phyloP scores from a whole-genome alignment of 768 basidiomycete genomes.

The Hygrophorus russula region DNA sequence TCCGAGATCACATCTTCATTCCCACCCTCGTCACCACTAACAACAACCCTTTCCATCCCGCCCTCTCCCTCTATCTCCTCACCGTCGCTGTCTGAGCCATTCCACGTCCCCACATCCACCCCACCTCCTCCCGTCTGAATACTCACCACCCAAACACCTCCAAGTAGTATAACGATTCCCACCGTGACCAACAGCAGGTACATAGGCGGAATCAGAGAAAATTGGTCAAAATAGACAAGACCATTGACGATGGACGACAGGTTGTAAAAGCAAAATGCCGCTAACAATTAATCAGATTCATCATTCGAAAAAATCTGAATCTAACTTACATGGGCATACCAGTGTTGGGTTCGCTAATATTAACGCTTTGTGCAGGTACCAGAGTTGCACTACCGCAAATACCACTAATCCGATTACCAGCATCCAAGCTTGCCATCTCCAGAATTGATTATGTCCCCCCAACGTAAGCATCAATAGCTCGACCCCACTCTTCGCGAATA shows the following conservation, averaged over 20 bases:
- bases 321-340: conserved; percentile 68
- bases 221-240: conserved; percentile 83
- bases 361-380: conserved; percentile 75
- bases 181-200: conserved; percentile 66
- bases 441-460: conserved; percentile 69
- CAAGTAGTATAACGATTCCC: conserved; percentile 69
- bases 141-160: conserved; percentile 86
- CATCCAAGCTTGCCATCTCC: conserved; percentile 77
- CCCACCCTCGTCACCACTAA: neutral
- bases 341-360: conserved; percentile 75
- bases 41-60: conserved; percentile 1
- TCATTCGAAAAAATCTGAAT: conserved; percentile 1
- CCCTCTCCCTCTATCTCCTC: conserved; percentile 11
- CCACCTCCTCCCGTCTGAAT: conserved; percentile 52
- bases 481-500: conserved; percentile 90
- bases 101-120: conserved; percentile 37
- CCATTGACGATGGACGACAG: conserved; percentile 85
- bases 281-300: conserved; percentile 21
- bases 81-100: conserved; percentile 13
- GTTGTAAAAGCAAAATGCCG: conserved; percentile 95
- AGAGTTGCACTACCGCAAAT: conserved; percentile 73
- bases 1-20: neutral
- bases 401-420: conserved; percentile 59
- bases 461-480: conserved; percentile 77
- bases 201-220: conserved; percentile 53